Percentiles rank a stretch among this genome's conserved stretches.
Evolutionary conservation across 805 yeast species (phyloP).

Genomic region (Nakazawaea molendinolei): DNA sequence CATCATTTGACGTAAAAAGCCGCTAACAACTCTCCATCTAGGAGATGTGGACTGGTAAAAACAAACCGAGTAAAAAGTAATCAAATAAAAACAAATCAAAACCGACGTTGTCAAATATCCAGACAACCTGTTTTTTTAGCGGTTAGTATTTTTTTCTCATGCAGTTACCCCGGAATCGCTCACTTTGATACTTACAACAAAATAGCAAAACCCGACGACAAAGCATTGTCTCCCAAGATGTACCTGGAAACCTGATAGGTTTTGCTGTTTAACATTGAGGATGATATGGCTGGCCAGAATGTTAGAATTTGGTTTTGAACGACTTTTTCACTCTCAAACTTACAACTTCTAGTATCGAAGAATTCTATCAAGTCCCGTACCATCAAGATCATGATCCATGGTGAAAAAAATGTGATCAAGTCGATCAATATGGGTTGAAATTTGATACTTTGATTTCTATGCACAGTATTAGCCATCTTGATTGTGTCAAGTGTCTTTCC

Average conservation of each 20-base stretch:
- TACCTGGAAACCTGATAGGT: neutral
- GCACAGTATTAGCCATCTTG: neutral
- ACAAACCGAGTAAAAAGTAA: slow-evolving; percentile 8
- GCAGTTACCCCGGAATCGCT: no score
- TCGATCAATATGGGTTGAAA: slow-evolving; percentile 5
- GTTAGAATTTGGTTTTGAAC: neutral
- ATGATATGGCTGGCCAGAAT: neutral
- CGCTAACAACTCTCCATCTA: slow-evolving; percentile 6
- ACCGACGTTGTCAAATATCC: neutral
- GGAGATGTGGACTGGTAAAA: slow-evolving; percentile 10
- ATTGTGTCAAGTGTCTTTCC: no score
- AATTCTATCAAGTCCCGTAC: slow-evolving; percentile 2
- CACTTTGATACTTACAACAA: slow-evolving; percentile 10
- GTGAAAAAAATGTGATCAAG: slow-evolving; percentile 2
- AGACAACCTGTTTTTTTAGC: slow-evolving; percentile 4
- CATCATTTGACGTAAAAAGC: neutral
- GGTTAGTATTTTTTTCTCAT: no score
- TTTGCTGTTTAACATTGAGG: neutral
- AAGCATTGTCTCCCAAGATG: neutral
- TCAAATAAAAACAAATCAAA: slow-evolving; percentile 1
- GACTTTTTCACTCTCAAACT: neutral
- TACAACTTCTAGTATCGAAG: slow-evolving; percentile 3
- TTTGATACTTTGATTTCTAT: neutral
- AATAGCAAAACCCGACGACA: neutral
- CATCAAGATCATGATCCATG: slow-evolving; percentile 11